Base-by-base conservation (phyloP, 2,329 filamentous ascomycete species). In the Colletotrichum camelliae region DNA sequence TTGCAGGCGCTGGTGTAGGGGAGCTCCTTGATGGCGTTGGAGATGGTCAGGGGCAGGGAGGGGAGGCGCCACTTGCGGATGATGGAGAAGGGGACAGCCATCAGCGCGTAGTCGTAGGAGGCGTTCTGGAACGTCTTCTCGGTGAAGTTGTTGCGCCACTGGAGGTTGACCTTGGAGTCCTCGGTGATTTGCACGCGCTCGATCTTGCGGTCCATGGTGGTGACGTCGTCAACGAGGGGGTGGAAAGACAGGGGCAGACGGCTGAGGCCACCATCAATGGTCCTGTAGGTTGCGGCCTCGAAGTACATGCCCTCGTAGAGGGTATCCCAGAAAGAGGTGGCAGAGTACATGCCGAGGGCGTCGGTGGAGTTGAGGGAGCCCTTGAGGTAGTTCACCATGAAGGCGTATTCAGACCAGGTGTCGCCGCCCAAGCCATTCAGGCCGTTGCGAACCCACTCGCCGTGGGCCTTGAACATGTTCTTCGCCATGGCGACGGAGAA, bases 101-200 rank as follows among this genome's bases (percentile, higher is more conserved):
- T 87, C n/a, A 94, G 85, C 33, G 91, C 89, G 81, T 94, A 94
- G 83, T 95, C 93, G 79, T 91, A 93, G 3, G 88, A 87, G 31
- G 88, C 85, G 60, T 84, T 88, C 66, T 90, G 76, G 80, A 87
- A 84, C 76, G 79, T 79, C 24, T 78, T 71, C 43, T 84, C 83
- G 62, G 80, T 87, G 78, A 83, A 85, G 57, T 86, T 83, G 74
- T 85, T 77, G 73, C 89, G 88, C 89, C 90, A 94, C 27, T 89
- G 86, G 3, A 95, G 86, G 1, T 88, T 89, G 7, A 94, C 87
- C 71, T 90, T 90, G 18, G 87, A 81, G 1, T 85, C 86, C 0
- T 84, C 83, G 3, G 88, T 84, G 81, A 88, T 93, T 21, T 86
- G 79, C 35, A 94, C 84, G 2, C 90, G 89, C 77, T 91, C 88